Percentiles rank a stretch among this genome's conserved stretches.
Evolutionary conservation across 768 basidiomycete genomes (phyloP).

Genomic region (Suillus spraguei): DNA sequence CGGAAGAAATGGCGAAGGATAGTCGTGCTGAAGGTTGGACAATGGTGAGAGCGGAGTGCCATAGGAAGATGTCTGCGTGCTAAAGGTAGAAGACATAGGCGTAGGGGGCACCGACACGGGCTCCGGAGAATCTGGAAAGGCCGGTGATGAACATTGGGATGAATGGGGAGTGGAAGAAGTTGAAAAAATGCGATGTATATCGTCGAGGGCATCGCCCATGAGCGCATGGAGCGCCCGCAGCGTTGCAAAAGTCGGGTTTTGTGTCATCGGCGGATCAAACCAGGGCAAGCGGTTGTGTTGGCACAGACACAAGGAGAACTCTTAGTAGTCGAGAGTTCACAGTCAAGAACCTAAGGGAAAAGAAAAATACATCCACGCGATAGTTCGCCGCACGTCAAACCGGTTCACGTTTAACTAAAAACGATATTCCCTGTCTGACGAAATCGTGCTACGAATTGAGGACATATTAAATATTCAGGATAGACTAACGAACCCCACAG

Average conservation of each 20-base stretch:
- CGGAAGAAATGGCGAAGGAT: conserved; percentile 57
- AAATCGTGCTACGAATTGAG: background rate
- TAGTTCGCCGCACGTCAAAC: conserved; percentile 1
- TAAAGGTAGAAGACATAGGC: conserved; percentile 33
- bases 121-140: conserved; percentile 32
- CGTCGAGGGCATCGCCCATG: conserved; percentile 67
- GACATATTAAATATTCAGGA: conserved; percentile 4
- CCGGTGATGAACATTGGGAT: conserved; percentile 21
- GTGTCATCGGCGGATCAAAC: conserved; percentile 12
- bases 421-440: background rate
- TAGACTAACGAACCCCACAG: background rate
- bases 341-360: background rate
- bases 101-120: conserved; percentile 31
- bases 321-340: background rate
- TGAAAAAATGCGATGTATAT: conserved; percentile 63
- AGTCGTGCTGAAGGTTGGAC: conserved; percentile 37
- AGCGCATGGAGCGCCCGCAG: conserved; percentile 66
- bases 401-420: background rate
- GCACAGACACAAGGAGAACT: background rate
- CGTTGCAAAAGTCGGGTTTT: conserved; percentile 61
- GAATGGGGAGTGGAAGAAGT: conserved; percentile 21
- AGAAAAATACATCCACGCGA: background rate
- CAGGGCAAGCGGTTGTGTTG: background rate
- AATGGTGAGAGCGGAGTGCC: conserved; percentile 6
- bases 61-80: conserved; percentile 9